phyloP scores from a whole-genome alignment of 139 green algal species.

The Nannochloris sp. region DNA sequence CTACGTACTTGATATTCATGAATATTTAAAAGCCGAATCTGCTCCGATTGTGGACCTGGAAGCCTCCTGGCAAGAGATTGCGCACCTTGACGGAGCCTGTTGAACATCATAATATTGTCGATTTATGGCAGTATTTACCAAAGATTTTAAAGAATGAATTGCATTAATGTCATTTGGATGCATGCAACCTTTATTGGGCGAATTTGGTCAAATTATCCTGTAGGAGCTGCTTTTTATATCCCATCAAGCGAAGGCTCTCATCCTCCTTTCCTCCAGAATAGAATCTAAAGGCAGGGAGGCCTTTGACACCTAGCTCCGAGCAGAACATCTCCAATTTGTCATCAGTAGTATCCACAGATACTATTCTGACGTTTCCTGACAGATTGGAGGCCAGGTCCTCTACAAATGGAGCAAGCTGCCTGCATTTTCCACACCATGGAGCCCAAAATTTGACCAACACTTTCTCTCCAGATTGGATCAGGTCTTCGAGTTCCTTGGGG shows the following conservation, averaged over 20 bases:
- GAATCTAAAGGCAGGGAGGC: conserved; percentile 67
- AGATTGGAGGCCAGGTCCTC: conserved; percentile 59
- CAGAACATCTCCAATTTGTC: conserved; percentile 48
- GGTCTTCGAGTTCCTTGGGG: conserved; percentile 24
- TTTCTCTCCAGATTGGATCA: conserved; percentile 24
- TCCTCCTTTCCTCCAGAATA: conserved; percentile 63
- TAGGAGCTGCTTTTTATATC: conserved; percentile 61
- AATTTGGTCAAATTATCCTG: not conserved
- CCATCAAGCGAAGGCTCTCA: conserved; percentile 29
- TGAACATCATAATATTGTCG: conserved; percentile 2
- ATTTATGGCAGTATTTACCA: too few species aligned
- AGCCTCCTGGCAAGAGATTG: conserved; percentile 1
- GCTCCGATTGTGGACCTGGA: conserved; percentile 15
- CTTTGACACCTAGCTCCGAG: conserved; percentile 51
- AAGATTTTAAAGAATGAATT: too few species aligned
- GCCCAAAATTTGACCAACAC: conserved; percentile 44
- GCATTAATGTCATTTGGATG: not conserved
- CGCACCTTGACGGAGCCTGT: not conserved
- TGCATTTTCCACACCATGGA: conserved; percentile 56
- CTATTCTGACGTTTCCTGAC: conserved; percentile 45
- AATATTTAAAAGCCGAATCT: conserved; percentile 78
- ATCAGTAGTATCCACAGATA: conserved; percentile 64
- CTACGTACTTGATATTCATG: conserved; percentile 87
- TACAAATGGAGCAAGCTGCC: conserved; percentile 58
- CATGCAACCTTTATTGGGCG: not conserved